Base-by-base conservation (phyloP, 2,329 filamentous ascomycete genomes). In the Microcyclospora pomicola region DNA sequence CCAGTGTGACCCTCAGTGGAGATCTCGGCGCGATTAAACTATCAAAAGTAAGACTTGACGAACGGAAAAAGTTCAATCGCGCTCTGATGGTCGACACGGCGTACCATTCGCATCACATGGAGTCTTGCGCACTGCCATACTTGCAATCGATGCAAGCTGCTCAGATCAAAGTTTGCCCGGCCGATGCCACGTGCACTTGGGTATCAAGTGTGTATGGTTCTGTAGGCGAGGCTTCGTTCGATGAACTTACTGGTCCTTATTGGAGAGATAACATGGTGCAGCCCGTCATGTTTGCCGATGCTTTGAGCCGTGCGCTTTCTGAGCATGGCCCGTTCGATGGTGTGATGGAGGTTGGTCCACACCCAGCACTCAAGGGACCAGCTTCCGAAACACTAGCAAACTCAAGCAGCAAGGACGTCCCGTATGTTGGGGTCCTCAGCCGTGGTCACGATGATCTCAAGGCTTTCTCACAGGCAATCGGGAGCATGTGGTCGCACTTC, bases 211-310 rank as follows among this genome's bases (percentile, higher is more conserved):
- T 41, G 10, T 38, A 14, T 19, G 37, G 29, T 14, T 14, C 14
- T 11, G 13, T 28, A 27, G n/a, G 35, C n/a, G 33, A 15, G 7
- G n/a, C 15, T 30, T 27, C 14, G 7, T 9, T 27, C 15, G 12
- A 13, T n/a, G 39, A 47, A 2, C 37, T 60, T 19, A 37, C 7
- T 2, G 48, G 39, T 2, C 27, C 31, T 0, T 69, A 70, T 47
- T 71, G 67, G 67, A 48, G 41, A 2, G 53, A 63, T 16, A 71
- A 71, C 46, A 61, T 70, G 61, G 43, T 51, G 2, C 49, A 56
- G 6, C 54, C 66, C 0, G 66, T 70, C 0, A 46, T 63, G 0
- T 71, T 71, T 42, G 49, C 50, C 6, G 53, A 67, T 33, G 67
- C 67, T 0, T 27, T 69, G 3, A 36, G 32, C n/a, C n/a, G 11